Percentiles rank a stretch among this genome's conserved stretches.
Evolutionary conservation across 192 early-diverging fungal genomes (phyloP).

Genomic region (Coemansia sp.): DNA sequence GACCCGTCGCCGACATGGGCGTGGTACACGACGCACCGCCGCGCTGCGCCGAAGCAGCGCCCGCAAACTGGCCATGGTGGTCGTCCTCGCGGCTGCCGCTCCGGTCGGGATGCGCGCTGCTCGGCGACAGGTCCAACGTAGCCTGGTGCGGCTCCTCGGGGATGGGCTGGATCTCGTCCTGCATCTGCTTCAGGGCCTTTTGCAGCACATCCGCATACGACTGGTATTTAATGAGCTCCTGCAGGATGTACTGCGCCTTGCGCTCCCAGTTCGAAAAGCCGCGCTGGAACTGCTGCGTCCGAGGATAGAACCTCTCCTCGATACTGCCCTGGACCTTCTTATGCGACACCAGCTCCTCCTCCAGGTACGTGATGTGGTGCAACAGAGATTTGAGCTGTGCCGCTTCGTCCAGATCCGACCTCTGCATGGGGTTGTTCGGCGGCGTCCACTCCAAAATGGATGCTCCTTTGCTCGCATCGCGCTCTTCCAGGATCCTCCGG

Average conservation of each 20-base stretch:
- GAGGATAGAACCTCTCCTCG: conserved; percentile 58
- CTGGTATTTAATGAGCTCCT: conserved; percentile 83
- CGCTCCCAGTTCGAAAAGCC: conserved; percentile 81
- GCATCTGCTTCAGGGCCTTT: conserved; percentile 58
- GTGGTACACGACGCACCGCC: neutral
- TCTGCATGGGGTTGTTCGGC: conserved; percentile 54
- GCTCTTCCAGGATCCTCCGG: conserved; percentile 38
- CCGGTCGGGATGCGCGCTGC: conserved; percentile 11
- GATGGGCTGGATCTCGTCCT: conserved; percentile 46
- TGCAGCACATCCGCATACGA: conserved; percentile 76
- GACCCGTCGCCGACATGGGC: neutral
- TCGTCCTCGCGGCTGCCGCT: conserved; percentile 15
- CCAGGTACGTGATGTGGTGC: conserved; percentile 62
- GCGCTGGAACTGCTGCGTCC: conserved; percentile 60
- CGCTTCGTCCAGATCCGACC: conserved; percentile 52
- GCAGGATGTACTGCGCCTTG: conserved; percentile 71
- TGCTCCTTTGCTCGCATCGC: conserved; percentile 38
- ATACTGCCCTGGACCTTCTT: conserved; percentile 61
- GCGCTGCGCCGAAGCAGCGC: neutral
- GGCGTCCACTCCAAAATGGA: conserved; percentile 54
- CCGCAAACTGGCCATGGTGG: neutral
- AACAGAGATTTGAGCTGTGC: conserved; percentile 66
- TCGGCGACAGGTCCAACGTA: neutral
- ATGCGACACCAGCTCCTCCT: conserved; percentile 68
- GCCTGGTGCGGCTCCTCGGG: conserved; percentile 31